A percentile compares a stretch with the other conserved stretches of the same genome.
phyloP scores from a whole-genome alignment of 441 rosid genomes.

The Gossypium trilobum region DNA sequence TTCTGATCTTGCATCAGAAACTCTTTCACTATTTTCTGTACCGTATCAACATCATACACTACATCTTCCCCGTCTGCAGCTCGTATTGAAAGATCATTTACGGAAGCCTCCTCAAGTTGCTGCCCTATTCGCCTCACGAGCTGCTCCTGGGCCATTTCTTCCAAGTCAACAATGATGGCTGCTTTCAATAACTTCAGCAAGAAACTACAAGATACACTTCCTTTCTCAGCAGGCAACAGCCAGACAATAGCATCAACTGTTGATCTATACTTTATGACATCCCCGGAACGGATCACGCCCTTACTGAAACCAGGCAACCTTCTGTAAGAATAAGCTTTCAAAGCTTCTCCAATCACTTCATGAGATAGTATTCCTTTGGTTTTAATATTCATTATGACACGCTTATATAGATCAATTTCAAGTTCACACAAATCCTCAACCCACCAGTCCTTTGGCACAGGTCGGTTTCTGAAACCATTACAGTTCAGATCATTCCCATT shows the following conservation, averaged over 20 bases:
- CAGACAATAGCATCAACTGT: constrained; percentile 45
- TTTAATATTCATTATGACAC: constrained; percentile 41
- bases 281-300: constrained; percentile 38
- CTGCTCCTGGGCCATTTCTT: constrained; percentile 35
- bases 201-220: constrained; percentile 62
- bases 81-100: constrained; percentile 48
- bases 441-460: constrained; percentile 81
- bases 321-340: constrained; percentile 69
- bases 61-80: constrained; percentile 39
- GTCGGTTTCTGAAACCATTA: constrained; percentile 35
- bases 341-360: constrained; percentile 68
- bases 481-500: constrained; percentile 30
- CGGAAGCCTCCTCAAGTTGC: constrained; percentile 73
- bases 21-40: constrained; percentile 45
- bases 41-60: constrained; percentile 50
- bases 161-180: constrained; percentile 41
- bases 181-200: constrained; percentile 69
- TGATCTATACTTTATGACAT: constrained; percentile 39
- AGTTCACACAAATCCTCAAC: constrained; percentile 78
- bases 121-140: constrained; percentile 52
- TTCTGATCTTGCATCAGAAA: constrained; percentile 49
- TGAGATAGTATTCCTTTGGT: constrained; percentile 30
- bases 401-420: constrained; percentile 52
- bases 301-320: constrained; percentile 55
- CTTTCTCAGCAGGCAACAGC: constrained; percentile 57